Evolutionary conservation across 176 grass and related monocot genomes (phyloP), one percentile per base, ranked within the genome.

Genomic region (Alloteropsis semialata): DNA sequence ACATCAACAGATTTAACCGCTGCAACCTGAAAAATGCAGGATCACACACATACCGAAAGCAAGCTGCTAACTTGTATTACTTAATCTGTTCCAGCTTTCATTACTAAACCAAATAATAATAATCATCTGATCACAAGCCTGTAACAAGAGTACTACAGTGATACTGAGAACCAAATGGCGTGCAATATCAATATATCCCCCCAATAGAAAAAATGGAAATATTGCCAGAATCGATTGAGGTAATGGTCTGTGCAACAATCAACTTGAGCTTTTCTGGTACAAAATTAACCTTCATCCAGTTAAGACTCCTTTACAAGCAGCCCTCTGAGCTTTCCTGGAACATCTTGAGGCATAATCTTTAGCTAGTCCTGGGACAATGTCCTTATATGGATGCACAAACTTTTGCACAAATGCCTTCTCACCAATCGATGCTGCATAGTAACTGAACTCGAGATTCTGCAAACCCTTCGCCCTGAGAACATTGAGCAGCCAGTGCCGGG

Each of bases 361-460:
- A 27, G 58, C 9, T 0, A 86, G 57, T 44, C 21, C 77, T 46
- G 82, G 89, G 46, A 91, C 65, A 9, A 2, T 54, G 4, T 67
- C 11, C 59, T 83, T 37, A 33, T 81, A 77, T 6, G 83, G 79
- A 79, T 30, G 29, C 78, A 89, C 42, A 38, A 87, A 89, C 46
- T 63, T 88, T 3, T 74, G 10, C 0, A 79, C 7, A 81, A 94
- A 94, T 11, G 81, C 81, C 46, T 91, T 58, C 22, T 88, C 75
- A 15, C 36, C 11, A 1, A 86, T 6, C 24, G 3, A 0, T 0
- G 73, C 36, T 15, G n/a, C 36, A 65, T 62, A 84, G 62, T 53
- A 94, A 28, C 76, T 69, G 22, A 43, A 41, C 18, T 71, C 48
- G 21, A 16, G 42, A 39, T 87, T 50, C 19, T 29, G 42, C 37